Evolutionary conservation across 2,329 filamentous ascomycete genomes (phyloP).

Genomic region (Xylariaceae sp.): DNA sequence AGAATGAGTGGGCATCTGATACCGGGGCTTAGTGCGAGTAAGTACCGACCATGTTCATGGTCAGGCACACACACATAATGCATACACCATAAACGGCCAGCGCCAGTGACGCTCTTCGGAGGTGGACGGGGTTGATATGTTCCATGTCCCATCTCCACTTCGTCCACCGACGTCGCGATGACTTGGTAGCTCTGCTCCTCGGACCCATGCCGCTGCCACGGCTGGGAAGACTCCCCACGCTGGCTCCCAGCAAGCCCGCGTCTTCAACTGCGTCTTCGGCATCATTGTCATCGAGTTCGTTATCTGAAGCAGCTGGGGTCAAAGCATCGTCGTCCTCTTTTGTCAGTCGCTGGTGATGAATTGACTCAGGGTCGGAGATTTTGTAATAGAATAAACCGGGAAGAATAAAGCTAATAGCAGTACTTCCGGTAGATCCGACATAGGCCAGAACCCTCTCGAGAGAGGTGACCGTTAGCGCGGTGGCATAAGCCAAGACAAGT

Average conservation of each 20-base stretch:
- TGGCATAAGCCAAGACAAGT: conserved; percentile 78
- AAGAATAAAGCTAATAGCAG: conserved; percentile 93
- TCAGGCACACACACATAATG: conserved; percentile 86
- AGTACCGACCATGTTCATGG: conserved; percentile 79
- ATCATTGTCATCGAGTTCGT: conserved; percentile 40
- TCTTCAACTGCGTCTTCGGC: conserved; percentile 24
- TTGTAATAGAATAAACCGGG: conserved; percentile 98
- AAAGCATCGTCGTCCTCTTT: conserved; percentile 89
- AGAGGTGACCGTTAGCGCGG: conserved; percentile 85
- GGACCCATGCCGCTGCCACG: conserved; percentile 34
- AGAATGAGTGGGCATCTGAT: no score
- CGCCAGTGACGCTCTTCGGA: conserved; percentile 70
- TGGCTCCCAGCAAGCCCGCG: conserved; percentile 41
- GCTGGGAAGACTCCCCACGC: conserved; percentile 44
- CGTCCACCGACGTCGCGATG: conserved; percentile 49
- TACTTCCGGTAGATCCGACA: conserved; percentile 90
- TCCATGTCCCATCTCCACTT: conserved; percentile 58
- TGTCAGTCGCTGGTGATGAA: conserved; percentile 77
- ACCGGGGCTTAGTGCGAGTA: conserved; percentile 56
- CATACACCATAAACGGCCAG: conserved; percentile 78
- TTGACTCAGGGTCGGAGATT: conserved; percentile 84
- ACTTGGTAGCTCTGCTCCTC: conserved; percentile 33
- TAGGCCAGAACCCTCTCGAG: conserved; percentile 91
- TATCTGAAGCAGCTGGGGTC: conserved; percentile 41
- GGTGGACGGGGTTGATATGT: conserved; percentile 58